These are phyloP conservation scores for Phlebiopsis flavidoalba DNA, from an alignment of 768 basidiomycete genomes.

Conservation along the genomic window DNA sequence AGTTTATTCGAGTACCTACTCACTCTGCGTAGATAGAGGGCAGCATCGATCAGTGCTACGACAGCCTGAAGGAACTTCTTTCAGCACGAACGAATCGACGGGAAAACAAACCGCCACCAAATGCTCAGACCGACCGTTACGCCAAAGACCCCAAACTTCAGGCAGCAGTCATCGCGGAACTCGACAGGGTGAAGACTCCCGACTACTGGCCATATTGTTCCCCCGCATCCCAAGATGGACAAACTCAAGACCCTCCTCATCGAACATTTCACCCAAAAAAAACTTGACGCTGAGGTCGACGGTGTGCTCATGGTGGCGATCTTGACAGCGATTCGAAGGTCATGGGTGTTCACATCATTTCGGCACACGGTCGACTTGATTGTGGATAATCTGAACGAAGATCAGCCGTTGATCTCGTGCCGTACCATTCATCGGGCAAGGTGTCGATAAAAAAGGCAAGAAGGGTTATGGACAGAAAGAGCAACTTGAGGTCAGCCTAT, in stretches of 20 bases:
- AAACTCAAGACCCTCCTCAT: constrained; percentile 68
- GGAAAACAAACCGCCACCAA: constrained; percentile 33
- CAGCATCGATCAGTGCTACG: constrained; percentile 63
- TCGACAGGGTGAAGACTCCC: constrained; percentile 51
- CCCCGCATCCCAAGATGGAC: constrained; percentile 90
- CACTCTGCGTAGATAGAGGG: constrained; percentile 64
- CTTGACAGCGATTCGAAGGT: constrained; percentile 51
- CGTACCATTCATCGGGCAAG: constrained; percentile 87
- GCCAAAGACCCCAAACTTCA: constrained; percentile 53
- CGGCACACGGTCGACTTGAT: constrained; percentile 90
- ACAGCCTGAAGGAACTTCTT: constrained; percentile 46
- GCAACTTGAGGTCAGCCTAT: constrained; percentile 65
- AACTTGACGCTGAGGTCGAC: constrained; percentile 36
- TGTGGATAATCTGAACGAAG: constrained; percentile 69
- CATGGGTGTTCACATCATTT: constrained; percentile 94
- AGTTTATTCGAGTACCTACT: not conserved
- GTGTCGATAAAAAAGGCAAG: constrained; percentile 75
- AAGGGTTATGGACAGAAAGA: constrained; percentile 90
- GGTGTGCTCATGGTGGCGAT: constrained; percentile 15
- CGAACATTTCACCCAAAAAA: constrained; percentile 66
- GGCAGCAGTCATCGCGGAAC: constrained; percentile 54
- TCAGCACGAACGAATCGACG: constrained; percentile 31
- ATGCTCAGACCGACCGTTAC: constrained; percentile 29
- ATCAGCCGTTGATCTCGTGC: constrained; percentile 77
- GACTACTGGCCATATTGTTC: constrained; percentile 49